Evolutionary conservation across 1,284 basidiomycete genomes (phyloP).

Genomic region (Amylostereum areolatum): DNA sequence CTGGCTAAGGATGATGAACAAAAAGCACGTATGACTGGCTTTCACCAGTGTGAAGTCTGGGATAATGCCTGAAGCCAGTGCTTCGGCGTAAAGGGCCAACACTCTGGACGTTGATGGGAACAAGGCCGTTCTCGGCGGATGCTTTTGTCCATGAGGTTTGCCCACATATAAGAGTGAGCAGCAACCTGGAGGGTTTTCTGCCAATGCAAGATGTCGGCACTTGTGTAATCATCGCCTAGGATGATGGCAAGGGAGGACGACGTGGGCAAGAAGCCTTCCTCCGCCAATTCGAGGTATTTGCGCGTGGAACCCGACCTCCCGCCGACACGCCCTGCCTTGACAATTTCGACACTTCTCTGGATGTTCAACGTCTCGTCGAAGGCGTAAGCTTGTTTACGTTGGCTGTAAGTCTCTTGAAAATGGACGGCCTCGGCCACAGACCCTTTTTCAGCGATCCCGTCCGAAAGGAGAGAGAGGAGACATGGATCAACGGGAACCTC

Average conservation of each 20-base stretch:
- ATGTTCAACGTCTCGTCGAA: too few relatives aligned
- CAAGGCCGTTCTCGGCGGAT: too few relatives aligned
- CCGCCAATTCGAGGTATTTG: slow-evolving; percentile 14
- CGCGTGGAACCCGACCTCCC: slow-evolving; percentile 7
- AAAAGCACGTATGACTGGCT: slow-evolving; percentile 46
- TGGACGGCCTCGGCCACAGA: background rate
- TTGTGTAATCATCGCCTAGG: slow-evolving; percentile 25
- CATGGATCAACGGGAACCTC: background rate
- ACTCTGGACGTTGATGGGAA: slow-evolving; percentile 20
- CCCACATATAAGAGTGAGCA: slow-evolving; percentile 40
- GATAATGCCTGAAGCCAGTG: slow-evolving; percentile 33
- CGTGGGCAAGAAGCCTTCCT: slow-evolving; percentile 28
- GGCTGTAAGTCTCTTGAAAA: background rate
- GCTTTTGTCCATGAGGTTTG: slow-evolving; percentile 48
- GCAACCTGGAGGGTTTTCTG: slow-evolving; percentile 34
- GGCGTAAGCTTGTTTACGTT: background rate
- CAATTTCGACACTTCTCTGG: too few relatives aligned
- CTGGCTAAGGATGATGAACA: slow-evolving; percentile 29
- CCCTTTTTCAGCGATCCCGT: background rate
- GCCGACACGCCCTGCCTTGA: background rate
- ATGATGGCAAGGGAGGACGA: slow-evolving; percentile 31
- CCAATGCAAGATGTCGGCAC: slow-evolving; percentile 37
- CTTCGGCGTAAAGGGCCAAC: slow-evolving; percentile 41
- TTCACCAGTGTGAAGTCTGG: slow-evolving; percentile 44
- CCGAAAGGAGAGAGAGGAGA: background rate